Evolutionary conservation across 177 flowering plant genomes (phyloP).

Genomic region (Vitis hybrid): DNA sequence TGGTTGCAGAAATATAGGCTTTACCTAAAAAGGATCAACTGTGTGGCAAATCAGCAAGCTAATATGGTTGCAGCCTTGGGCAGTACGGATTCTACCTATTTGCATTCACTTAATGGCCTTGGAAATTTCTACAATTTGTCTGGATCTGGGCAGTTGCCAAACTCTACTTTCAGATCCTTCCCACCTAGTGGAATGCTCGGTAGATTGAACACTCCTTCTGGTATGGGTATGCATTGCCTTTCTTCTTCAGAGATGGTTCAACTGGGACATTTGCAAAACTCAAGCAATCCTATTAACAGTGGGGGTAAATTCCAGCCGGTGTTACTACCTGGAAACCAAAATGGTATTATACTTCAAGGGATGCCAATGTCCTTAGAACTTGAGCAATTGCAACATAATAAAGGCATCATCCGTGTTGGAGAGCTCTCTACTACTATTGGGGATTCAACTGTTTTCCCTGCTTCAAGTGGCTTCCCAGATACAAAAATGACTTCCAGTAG

Average conservation of each 20-base stretch:
- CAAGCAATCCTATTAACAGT: constrained; percentile 14
- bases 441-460: constrained; percentile 28
- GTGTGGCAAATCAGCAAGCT: constrained; percentile 39
- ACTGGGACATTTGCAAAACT: constrained; percentile 16
- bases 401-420: constrained; percentile 18
- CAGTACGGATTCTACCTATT: constrained; percentile 29
- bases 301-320: constrained; percentile 21
- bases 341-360: constrained; percentile 51
- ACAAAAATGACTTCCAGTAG: constrained; percentile 25
- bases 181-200: constrained; percentile 35
- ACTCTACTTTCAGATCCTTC: constrained; percentile 24
- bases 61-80: constrained; percentile 41
- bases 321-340: constrained; percentile 40
- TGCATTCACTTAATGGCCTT: constrained; percentile 30
- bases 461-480: constrained; percentile 32
- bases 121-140: constrained; percentile 29
- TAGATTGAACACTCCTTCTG: constrained; percentile 35
- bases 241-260: constrained; percentile 32
- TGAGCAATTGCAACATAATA: constrained; percentile 47
- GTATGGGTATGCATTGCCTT: constrained; percentile 30
- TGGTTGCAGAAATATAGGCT: constrained; percentile 46
- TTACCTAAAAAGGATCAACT: constrained; percentile 36
- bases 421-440: constrained; percentile 28
- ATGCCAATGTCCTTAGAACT: constrained; percentile 54
- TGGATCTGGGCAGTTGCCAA: constrained; percentile 31